Base-by-base conservation (phyloP, 75 land plant species). In the Larix kaempferi region DNA sequence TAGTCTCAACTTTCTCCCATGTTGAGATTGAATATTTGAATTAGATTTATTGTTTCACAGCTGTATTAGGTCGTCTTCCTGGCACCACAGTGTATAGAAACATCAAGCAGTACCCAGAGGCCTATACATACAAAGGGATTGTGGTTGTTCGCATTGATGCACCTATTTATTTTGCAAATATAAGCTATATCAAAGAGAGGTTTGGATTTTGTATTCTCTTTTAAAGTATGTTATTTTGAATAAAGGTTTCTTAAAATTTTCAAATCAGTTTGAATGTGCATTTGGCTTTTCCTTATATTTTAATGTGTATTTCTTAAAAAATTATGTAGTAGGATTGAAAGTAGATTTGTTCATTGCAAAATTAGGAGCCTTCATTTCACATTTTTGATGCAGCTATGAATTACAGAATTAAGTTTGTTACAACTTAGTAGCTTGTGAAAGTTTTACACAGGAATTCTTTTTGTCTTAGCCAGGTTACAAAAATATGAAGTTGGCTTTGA, bases 101-200 rank as follows among this genome's bases (percentile, higher is more conserved):
- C 56, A 79, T 87, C 57, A 76, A 83, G 49, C 99, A 97, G 78
- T 97, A 97, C 78, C 95, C 99, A 67, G 99, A 97, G 83, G 92
- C 98, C 33, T 97, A 92, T 80, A 95, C 88, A 33, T 97, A 97
- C 80, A 86, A 92, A 83, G 99, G 99, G 54, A 97, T 97, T 76
- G 98, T 94, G 37, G 81, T 94, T 78, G 87, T 97, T 75, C 90
- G 99, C 3, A 89, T 97, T 69, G 99, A 97, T 87, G 90, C 99
- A 33, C 99, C 99, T 5, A 97, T 97, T 44, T 97, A 97, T 78
- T 97, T 97, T 89, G 99, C 99, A 64, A 97, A 97, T 77, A 95
- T 83, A 27, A 89, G 92, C 78, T 91, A 88, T 81, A 91, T 97
- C 65, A 97, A 97, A 83, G 99, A 97, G 83, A 92, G 95, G 99